phyloP scores from a whole-genome alignment of 352 stramenopile species.

The Phytopythium kandeliae region DNA sequence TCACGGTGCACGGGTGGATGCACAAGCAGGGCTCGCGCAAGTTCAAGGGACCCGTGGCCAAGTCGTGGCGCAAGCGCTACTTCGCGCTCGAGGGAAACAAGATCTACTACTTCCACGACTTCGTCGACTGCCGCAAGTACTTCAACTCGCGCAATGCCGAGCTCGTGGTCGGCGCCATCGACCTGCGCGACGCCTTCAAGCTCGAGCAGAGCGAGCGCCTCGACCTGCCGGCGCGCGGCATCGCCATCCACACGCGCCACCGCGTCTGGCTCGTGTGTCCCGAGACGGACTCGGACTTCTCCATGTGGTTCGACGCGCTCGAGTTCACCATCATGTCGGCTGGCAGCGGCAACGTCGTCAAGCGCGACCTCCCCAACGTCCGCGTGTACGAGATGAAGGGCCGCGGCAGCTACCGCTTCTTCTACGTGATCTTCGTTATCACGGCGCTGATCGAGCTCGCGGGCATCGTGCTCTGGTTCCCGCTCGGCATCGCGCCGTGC shows the following conservation, averaged over 20 bases:
- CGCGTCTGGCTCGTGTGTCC: slow-evolving; percentile 72
- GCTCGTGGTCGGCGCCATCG: slow-evolving; percentile 68
- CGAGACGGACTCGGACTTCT: slow-evolving; percentile 76
- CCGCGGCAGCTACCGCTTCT: slow-evolving; percentile 59
- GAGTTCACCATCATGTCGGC: slow-evolving; percentile 73
- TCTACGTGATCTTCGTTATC: slow-evolving; percentile 68
- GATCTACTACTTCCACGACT: slow-evolving; percentile 86
- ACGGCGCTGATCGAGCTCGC: slow-evolving; percentile 54
- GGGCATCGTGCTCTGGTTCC: slow-evolving; percentile 41
- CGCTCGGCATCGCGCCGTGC: slow-evolving; percentile 49
- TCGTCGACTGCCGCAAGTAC: slow-evolving; percentile 82
- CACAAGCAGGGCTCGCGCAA: slow-evolving; percentile 80
- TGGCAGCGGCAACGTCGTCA: slow-evolving; percentile 65
- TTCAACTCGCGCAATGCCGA: slow-evolving; percentile 78
- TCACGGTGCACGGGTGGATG: slow-evolving; percentile 80
- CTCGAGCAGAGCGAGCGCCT: slow-evolving; percentile 69
- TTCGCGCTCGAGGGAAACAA: slow-evolving; percentile 79
- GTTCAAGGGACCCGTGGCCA: slow-evolving; percentile 76
- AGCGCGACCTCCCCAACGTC: slow-evolving; percentile 75
- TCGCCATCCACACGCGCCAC: slow-evolving; percentile 72
- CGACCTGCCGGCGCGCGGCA: slow-evolving; percentile 57
- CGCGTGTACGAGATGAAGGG: slow-evolving; percentile 77
- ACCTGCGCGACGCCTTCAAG: slow-evolving; percentile 74
- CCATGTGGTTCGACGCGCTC: slow-evolving; percentile 78
- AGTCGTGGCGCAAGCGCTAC: slow-evolving; percentile 77